phyloP scores from a whole-genome alignment of 441 rosid genomes.

The Populus trichocarpa region DNA sequence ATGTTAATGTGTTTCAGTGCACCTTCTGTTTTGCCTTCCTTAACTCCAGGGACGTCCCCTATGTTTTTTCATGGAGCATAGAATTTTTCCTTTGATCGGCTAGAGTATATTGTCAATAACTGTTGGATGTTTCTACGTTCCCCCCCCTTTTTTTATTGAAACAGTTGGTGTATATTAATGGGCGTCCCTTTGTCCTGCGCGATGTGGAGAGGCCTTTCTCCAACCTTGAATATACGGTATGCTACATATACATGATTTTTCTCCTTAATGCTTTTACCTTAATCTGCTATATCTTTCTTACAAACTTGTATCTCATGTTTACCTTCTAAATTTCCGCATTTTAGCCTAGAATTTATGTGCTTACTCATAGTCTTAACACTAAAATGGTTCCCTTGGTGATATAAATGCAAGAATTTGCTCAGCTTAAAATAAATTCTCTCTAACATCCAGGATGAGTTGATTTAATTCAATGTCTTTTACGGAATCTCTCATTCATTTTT shows the following conservation, averaged over 20 bases:
- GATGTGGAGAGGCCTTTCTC: conserved; percentile 97
- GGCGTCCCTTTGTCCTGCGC: conserved; percentile 97
- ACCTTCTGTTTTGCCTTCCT: too few relatives aligned
- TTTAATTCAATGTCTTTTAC: conserved; percentile 4
- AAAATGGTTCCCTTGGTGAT: background rate
- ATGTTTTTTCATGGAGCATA: too few relatives aligned
- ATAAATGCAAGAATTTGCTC: background rate
- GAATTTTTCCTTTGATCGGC: too few relatives aligned
- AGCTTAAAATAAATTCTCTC: background rate
- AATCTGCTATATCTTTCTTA: background rate
- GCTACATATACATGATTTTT: conserved; percentile 16
- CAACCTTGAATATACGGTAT: conserved; percentile 96
- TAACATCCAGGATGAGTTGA: background rate
- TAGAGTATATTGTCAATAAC: background rate
- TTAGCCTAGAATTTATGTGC: background rate
- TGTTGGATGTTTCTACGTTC: background rate
- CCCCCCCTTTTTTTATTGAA: conserved; percentile 18
- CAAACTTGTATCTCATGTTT: background rate
- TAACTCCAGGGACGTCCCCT: too few relatives aligned
- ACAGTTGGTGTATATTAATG: conserved; percentile 92
- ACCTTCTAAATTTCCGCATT: background rate
- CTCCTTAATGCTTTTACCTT: background rate
- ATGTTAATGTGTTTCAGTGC: too few relatives aligned
- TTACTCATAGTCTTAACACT: background rate
- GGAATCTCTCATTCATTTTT: background rate